Percentiles rank a stretch among this genome's conserved stretches.
These are phyloP conservation scores for Casuarina cunninghamiana DNA, from an alignment of 306 rosid genomes.

Conservation along the genomic window DNA sequence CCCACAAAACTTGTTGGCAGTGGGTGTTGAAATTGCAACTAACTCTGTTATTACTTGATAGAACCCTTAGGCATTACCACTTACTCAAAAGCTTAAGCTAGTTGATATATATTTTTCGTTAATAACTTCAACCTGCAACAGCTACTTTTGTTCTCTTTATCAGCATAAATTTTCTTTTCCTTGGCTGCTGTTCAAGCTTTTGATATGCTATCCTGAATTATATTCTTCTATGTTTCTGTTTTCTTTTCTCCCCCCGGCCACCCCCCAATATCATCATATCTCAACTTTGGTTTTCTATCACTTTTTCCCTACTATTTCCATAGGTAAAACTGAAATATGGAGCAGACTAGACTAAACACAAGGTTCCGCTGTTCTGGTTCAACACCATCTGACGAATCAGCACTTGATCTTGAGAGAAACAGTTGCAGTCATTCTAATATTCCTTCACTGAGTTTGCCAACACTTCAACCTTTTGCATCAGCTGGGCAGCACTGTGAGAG, in stretches of 20 bases:
- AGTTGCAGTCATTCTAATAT: constrained; percentile 86
- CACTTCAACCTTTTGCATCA: constrained; percentile 88
- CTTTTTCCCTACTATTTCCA: background rate
- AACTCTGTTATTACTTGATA: no score
- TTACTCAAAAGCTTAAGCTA: no score
- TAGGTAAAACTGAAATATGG: constrained; percentile 59
- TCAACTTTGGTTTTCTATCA: background rate
- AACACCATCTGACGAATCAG: constrained; percentile 93
- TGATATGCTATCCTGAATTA: constrained; percentile 13
- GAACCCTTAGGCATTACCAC: no score
- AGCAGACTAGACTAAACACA: constrained; percentile 58
- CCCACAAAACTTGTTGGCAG: no score
- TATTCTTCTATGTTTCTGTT: constrained; percentile 3
- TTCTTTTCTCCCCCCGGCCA: background rate
- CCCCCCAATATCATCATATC: background rate
- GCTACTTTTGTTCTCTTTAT: background rate
- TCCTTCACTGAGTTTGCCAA: constrained; percentile 83
- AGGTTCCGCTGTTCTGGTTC: constrained; percentile 77
- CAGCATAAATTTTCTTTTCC: background rate
- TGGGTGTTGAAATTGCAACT: no score
- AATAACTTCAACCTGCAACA: no score
- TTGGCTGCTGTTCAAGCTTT: background rate
- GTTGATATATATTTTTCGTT: no score
- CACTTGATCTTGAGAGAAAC: constrained; percentile 90
- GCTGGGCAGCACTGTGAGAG: constrained; percentile 97